Evolutionary conservation across 2,329 filamentous ascomycete species (phyloP).

Genomic region (Alternaria triticimaculans): DNA sequence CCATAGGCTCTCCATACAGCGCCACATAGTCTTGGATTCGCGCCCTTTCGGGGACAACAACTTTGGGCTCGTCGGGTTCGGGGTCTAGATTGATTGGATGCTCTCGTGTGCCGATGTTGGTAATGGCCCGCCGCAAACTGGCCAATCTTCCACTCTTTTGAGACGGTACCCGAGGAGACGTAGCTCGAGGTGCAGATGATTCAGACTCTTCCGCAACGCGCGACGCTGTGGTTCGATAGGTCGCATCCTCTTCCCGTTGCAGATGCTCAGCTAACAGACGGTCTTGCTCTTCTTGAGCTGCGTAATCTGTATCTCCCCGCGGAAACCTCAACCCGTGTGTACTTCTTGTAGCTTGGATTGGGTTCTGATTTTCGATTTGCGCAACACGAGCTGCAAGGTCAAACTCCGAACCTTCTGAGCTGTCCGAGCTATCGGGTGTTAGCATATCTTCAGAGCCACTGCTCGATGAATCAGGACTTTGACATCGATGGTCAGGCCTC

Average conservation of each 20-base stretch:
- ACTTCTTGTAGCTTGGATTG: background rate
- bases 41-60: background rate
- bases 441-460: background rate
- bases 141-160: background rate
- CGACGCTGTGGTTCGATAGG: background rate
- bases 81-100: constrained; percentile 15
- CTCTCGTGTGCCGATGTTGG: constrained; percentile 8
- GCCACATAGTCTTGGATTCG: background rate
- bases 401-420: background rate
- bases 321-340: background rate
- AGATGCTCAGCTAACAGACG: background rate
- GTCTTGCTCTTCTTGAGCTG: constrained; percentile 10
- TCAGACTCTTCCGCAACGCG: background rate
- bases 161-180: background rate
- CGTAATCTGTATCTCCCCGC: background rate
- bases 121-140: background rate
- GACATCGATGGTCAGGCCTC: background rate
- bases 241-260: background rate
- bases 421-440: background rate
- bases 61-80: constrained; percentile 1
- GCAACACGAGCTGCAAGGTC: background rate
- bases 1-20: constrained; percentile 5
- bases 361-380: background rate
- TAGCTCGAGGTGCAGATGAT: background rate
- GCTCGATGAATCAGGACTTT: background rate